Evolutionary conservation across 2,329 filamentous ascomycete species (phyloP), one percentile per base, ranked within the genome.

Genomic region (Aureobasidium musti): DNA sequence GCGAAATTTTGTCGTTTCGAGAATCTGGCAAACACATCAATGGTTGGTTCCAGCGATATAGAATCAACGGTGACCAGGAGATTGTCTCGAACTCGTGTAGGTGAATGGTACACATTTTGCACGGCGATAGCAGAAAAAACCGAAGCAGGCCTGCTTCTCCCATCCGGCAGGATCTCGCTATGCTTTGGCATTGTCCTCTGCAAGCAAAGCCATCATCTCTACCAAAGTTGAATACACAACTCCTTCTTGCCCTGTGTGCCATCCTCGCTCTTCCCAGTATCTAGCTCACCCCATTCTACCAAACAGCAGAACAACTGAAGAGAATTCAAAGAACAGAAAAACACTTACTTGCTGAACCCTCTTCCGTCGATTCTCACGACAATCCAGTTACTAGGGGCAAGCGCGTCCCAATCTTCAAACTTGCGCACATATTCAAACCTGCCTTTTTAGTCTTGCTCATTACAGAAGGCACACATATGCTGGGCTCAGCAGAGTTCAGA

Each of bases 361-460:
- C 94, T 86, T 28, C 95, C 95, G 79, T 99, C 95, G 73, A 99
- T 89, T 68, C 95, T 89, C 66, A 99, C 88, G 23, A 98, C 92
- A 66, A 98, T 90, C 92, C 93, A 99, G 30, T 94, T 98, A 75
- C 96, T 96, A 64, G 89, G 91, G 26, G 98, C 84, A 47, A 99
- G 81, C 54, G 80, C 79, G 75, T 97, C 92, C 7, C 88, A 81
- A 74, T 90, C 90, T 82, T 99, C 95, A 74, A 98, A 98, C 56
- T 82, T 79, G 76, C 91, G 91, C 70, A 98, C 94, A 78, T 99
- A 99, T 80, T 96, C 93, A 76, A 92, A 98, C 35, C 67, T 68
- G 35, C 11, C 45, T n/a, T 30, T 26, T 26, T 3, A 43, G 6
- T 10, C n/a, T 7, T 39, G 41, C n/a, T 26, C 5, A 11, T 26